A percentile compares a stretch with the other conserved stretches of the same genome.
Evolutionary conservation across 2,329 filamentous ascomycete genomes (phyloP).

Genomic region (Sporothrix luriei): DNA sequence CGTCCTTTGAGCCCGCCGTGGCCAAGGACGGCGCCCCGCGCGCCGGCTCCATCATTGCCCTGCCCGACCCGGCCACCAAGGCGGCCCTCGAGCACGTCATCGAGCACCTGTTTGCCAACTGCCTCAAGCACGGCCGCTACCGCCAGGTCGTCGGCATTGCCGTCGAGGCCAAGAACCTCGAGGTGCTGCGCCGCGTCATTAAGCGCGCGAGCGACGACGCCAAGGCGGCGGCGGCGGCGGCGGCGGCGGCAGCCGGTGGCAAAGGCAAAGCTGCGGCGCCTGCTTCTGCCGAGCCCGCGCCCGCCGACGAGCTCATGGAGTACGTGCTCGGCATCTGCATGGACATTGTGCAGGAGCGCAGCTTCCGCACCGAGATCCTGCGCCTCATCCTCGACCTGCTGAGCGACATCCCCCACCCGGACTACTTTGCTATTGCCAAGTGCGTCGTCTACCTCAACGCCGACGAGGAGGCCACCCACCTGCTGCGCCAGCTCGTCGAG

Average conservation of each 20-base stretch:
- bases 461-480: constrained; percentile 83
- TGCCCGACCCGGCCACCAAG: constrained; percentile 70
- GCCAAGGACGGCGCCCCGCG: constrained; percentile 53
- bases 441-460: constrained; percentile 96
- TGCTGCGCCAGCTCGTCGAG: constrained; percentile 79
- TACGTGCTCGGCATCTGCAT: constrained; percentile 96
- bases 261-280: constrained; percentile 46
- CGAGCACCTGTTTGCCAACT: constrained; percentile 87
- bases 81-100: constrained; percentile 80
- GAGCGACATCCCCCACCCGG: constrained; percentile 86
- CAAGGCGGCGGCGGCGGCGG: constrained; percentile 69
- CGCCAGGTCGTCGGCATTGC: constrained; percentile 96
- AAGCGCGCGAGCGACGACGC: constrained; percentile 86
- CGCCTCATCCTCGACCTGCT: constrained; percentile 92
- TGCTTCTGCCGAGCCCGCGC: constrained; percentile 50
- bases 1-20: constrained; percentile 55
- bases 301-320: constrained; percentile 92
- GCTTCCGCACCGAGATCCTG: constrained; percentile 80
- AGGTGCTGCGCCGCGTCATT: constrained; percentile 83
- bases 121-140: constrained; percentile 82
- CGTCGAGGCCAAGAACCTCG: constrained; percentile 88
- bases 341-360: constrained; percentile 93
- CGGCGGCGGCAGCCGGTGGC: constrained; percentile 57
- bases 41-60: constrained; percentile 65
- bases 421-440: constrained; percentile 97